Conservation (phyloP, 768 basidiomycete species). For the Lepiota brunneoincarnata region DNA sequence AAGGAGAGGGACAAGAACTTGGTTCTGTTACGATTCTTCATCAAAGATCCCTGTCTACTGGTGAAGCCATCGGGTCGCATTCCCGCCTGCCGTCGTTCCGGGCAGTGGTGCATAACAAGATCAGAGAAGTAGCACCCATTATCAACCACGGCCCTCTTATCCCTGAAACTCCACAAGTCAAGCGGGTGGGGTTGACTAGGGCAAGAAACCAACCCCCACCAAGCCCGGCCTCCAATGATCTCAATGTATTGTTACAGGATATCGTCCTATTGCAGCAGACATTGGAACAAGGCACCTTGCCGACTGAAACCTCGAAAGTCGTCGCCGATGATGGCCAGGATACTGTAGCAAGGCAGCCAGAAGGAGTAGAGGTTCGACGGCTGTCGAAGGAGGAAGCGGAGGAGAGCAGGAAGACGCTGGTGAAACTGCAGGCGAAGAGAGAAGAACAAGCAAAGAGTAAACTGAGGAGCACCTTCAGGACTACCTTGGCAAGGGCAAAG, state of each 20-base stretch:
- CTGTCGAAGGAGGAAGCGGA: slow-evolving; percentile 18
- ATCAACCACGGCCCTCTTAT: background rate
- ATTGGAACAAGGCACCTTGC: slow-evolving; percentile 47
- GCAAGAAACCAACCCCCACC: slow-evolving; percentile 22
- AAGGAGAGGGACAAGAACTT: slow-evolving; percentile 9
- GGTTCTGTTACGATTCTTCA: slow-evolving; percentile 17
- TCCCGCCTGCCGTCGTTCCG: slow-evolving; percentile 36
- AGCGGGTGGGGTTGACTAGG: slow-evolving; percentile 18
- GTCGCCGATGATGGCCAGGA: slow-evolving; percentile 15
- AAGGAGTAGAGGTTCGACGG: slow-evolving; percentile 11
- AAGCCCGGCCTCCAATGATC: slow-evolving; percentile 50
- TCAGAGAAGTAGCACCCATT: slow-evolving; percentile 31
- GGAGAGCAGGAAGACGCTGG: slow-evolving; percentile 25
- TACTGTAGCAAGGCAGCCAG: slow-evolving; percentile 16
- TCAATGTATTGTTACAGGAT: slow-evolving; percentile 53
- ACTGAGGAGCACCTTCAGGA: slow-evolving; percentile 32
- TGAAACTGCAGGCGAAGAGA: slow-evolving; percentile 22
- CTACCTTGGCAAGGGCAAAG: slow-evolving; percentile 27
- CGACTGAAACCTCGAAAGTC: slow-evolving; percentile 28
- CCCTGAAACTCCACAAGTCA: background rate
- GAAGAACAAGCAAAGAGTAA: slow-evolving; percentile 25
- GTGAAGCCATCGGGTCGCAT: slow-evolving; percentile 10
- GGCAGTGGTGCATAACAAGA: slow-evolving; percentile 58
- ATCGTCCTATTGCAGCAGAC: slow-evolving; percentile 56
- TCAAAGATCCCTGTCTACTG: slow-evolving; percentile 17